Conservation (phyloP, 345 rosid genomes). For the Hirschfeldia incana region DNA sequence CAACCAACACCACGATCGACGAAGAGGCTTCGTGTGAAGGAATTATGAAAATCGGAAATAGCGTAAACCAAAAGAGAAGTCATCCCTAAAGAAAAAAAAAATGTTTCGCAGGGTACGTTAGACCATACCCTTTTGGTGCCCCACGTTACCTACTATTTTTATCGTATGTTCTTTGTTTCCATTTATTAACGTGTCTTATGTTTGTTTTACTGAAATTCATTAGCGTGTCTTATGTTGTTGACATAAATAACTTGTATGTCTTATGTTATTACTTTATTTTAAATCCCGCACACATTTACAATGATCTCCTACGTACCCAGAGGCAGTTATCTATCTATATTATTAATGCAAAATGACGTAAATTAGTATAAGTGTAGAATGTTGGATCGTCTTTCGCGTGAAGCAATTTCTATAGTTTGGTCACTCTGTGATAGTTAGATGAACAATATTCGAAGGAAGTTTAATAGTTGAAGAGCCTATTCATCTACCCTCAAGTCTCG, state of each 20-base stretch:
- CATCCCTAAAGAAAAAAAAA: not conserved
- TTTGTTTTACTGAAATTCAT: not conserved
- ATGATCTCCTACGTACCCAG: conserved; percentile 19
- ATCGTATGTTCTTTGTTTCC: conserved; percentile 3
- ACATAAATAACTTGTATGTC: no score
- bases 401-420: conserved; percentile 21
- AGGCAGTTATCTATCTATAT: not conserved
- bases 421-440: conserved; percentile 9
- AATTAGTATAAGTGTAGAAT: not conserved
- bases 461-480: conserved; percentile 16
- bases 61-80: conserved; percentile 31
- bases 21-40: conserved; percentile 24
- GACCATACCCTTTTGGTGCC: conserved; percentile 16
- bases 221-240: not conserved
- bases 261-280: not conserved
- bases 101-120: conserved; percentile 8
- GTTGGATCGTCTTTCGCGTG: conserved; percentile 29
- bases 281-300: conserved; percentile 10
- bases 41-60: conserved; percentile 21
- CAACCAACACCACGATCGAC: conserved; percentile 15
- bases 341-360: not conserved
- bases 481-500: not conserved
- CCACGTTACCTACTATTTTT: conserved; percentile 16
- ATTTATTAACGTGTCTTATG: not conserved
- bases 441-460: conserved; percentile 9